These are phyloP conservation scores for Puccinia novopanici DNA, from an alignment of 1,284 basidiomycete species.

Conservation along the genomic window DNA sequence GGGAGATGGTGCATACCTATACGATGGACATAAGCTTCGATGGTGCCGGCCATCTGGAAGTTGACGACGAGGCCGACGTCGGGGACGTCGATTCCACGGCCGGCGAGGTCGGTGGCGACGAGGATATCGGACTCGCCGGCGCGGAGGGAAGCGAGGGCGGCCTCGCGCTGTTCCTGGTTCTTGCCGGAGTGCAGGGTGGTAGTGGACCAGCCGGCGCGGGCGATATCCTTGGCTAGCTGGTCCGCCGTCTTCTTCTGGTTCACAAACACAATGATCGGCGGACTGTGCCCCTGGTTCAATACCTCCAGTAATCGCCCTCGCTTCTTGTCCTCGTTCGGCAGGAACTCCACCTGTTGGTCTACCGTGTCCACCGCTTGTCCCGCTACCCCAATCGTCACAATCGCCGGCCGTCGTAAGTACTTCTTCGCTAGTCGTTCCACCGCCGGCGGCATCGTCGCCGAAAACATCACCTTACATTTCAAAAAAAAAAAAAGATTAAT, in stretches of 20 bases:
- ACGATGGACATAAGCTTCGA: conserved; percentile 95
- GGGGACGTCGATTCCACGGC: conserved; percentile 96
- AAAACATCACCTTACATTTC: conserved; percentile 67
- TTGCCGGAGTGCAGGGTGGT: conserved; percentile 94
- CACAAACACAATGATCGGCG: conserved; percentile 98
- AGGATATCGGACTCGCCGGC: conserved; percentile 79
- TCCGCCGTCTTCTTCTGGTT: conserved; percentile 99
- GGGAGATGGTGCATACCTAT: conserved; percentile 67
- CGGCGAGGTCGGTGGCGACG: conserved; percentile 95
- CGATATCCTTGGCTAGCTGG: conserved; percentile 87
- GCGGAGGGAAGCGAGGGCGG: conserved; percentile 79
- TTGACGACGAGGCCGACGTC: conserved; percentile 95
- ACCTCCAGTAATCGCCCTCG: conserved; percentile 84
- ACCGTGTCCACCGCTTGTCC: conserved; percentile 97
- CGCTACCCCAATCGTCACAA: conserved; percentile 95
- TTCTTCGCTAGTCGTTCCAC: conserved; percentile 92
- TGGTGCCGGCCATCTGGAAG: conserved; percentile 92
- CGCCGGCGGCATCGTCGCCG: conserved; percentile 95
- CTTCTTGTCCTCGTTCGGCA: conserved; percentile 89
- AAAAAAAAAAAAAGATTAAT: neutral
- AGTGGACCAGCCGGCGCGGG: conserved; percentile 80
- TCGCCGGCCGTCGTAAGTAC: conserved; percentile 86
- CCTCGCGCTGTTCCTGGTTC: conserved; percentile 94
- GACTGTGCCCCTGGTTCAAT: conserved; percentile 73
- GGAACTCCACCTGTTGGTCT: conserved; percentile 92